Evolutionary conservation across 768 basidiomycete species (phyloP), one percentile per base, ranked within the genome.

Genomic region (Infundibulicybe gibba): DNA sequence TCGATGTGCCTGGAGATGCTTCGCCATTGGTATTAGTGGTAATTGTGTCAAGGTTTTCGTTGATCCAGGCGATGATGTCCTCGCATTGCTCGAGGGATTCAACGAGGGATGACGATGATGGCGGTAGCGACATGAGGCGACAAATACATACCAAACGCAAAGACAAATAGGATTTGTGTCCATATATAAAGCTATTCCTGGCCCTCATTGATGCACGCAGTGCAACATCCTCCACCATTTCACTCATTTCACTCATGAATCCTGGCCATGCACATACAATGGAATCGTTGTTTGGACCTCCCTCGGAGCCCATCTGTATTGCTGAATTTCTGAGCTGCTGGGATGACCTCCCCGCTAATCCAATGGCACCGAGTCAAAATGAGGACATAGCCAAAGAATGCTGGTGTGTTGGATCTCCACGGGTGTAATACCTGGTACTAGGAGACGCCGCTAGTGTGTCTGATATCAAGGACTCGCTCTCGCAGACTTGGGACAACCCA

Each of bases 1-100:
- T 48, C 6, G 50, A 60, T 2, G 46, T 42, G 37, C 61, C 55
- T 33, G 50, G 41, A 46, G 67, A 67, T 47, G 58, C 53, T 32
- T 68, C 64, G 35, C 63, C 64, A 32, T 25, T 25, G 25, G 25
- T 25, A 25, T 25, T 25, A 8, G 25, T 3, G 25, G 25, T 3
- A 38, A 56, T 57, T 16, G 61, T 51, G 44, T 67, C 68, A 32
- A 88, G 72, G 12, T 77, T 71, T 55, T 81, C 75, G 63, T 89
- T 88, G 40, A 89, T 76, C 87, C 87, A 89, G n/a, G 76, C 70
- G 41, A 81, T 64, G 11, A 83, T 74, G 56, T 86, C 80, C 40
- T 76, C 69, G 41, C 79, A 79, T 47, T 78, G 72, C 45, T 83
- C 81, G 43, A 88, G 68, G 14, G 83, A 75, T 31, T 72, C 69